A percentile compares a stretch with the other conserved stretches of the same genome.
Evolutionary conservation across 208 protist species (phyloP).

Genomic region (Trypanosoma scelopori): DNA sequence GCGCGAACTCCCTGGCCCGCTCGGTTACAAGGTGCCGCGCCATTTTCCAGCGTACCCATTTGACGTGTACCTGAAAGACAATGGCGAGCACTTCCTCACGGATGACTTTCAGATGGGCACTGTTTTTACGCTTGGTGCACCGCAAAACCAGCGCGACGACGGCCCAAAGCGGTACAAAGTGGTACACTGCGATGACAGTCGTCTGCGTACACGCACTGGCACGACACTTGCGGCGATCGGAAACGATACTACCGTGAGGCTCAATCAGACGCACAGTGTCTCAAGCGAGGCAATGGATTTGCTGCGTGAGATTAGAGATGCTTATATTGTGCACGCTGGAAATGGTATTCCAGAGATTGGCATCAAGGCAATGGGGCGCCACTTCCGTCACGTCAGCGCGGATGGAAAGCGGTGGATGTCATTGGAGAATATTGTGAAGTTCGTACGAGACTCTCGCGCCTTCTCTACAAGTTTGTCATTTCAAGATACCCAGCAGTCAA

Average conservation of each 20-base stretch:
- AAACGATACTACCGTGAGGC: constrained; percentile 30
- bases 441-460: constrained; percentile 70
- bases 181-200: constrained; percentile 67
- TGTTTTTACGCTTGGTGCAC: constrained; percentile 60
- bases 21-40: constrained; percentile 68
- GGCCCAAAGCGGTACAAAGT: constrained; percentile 83
- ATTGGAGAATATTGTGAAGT: constrained; percentile 50
- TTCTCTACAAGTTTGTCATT: constrained; percentile 42
- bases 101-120: constrained; percentile 82
- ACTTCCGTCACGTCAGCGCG: constrained; percentile 61
- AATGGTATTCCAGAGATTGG: constrained; percentile 88
- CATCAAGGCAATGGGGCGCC: constrained; percentile 90
- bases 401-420: constrained; percentile 89
- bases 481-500: constrained; percentile 44
- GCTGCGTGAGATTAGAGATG: constrained; percentile 65
- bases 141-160: constrained; percentile 86
- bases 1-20: constrained; percentile 72
- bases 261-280: constrained; percentile 55
- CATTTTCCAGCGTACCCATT: constrained; percentile 83
- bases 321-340: constrained; percentile 73
- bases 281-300: constrained; percentile 39
- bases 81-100: constrained; percentile 76
- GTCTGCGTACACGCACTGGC: constrained; percentile 52
- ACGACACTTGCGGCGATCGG: constrained; percentile 27
- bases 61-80: constrained; percentile 76